Base-by-base conservation (phyloP, 1,284 basidiomycete species). In the Cystobasidium slooffiae region DNA sequence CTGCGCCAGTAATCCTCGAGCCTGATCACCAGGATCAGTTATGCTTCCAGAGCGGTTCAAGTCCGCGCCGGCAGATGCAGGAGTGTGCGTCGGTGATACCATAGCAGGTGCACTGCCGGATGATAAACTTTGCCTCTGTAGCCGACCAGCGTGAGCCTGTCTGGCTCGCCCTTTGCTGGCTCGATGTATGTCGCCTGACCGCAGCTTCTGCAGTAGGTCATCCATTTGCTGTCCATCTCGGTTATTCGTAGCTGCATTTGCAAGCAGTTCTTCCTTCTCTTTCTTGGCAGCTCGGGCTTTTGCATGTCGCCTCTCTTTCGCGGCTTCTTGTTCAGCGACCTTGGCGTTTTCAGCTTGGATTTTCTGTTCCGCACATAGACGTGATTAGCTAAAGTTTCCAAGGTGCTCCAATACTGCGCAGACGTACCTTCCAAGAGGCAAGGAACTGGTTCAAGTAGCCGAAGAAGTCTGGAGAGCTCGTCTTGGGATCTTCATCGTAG, bases 371-470 rank as follows among this genome's bases (percentile, higher is more conserved):
- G 22, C 51, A 43, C 18, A 51, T 14, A 46, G 2, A 8, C 43
- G 6, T n/a, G 6, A 20, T 63, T 63, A 63, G 61, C 61, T 1
- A 16, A 41, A 3, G 43, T 4, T 8, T 4, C 44, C 6, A 41
- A 49, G 10, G 22, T 6, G 6, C 9, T 22, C 2, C 0, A 18
- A 14, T 14, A 41, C 10, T n/a, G 18, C n/a, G 31, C 18, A 52
- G 41, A 24, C 37, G 5, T 77, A 92, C 93, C 86, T 87, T 90
- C 83, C 94, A 97, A 0, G 93, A 94, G 0, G 91, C 94, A 31
- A 94, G 88, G 79, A 97, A 97, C 1, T 92, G 95, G 84, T 95
- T 93, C 87, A 97, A 96, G 79, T 95, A 90, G 18, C 89, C 92
- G 83, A 93, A 97, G 84, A 97, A 97, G 80, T 96, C 93, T 7